These are phyloP conservation scores for Luvunga scandens DNA, from an alignment of 345 rosid genomes.

Conservation along the genomic window DNA sequence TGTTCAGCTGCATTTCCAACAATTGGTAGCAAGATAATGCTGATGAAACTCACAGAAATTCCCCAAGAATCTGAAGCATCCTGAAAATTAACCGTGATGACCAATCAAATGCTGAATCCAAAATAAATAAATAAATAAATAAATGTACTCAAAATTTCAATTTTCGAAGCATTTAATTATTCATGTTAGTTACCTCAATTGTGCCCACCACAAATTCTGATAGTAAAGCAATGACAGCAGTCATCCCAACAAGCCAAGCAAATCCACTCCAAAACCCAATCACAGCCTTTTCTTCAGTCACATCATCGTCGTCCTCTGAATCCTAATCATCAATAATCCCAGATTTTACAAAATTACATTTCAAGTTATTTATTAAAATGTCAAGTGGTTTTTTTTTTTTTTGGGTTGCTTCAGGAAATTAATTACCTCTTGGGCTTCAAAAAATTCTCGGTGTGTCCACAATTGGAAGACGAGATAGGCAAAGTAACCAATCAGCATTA, in stretches of 20 bases:
- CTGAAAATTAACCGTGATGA: slow-evolving; percentile 22
- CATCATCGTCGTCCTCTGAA: slow-evolving; percentile 38
- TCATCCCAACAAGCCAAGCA: slow-evolving; percentile 84
- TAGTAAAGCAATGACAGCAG: slow-evolving; percentile 61
- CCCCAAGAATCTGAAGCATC: slow-evolving; percentile 89
- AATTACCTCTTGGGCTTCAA: slow-evolving; percentile 55
- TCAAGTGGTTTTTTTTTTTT: neutral
- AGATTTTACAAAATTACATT: neutral
- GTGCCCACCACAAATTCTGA: slow-evolving; percentile 83
- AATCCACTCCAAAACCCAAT: slow-evolving; percentile 85
- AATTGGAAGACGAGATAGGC: slow-evolving; percentile 79
- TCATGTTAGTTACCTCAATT: slow-evolving; percentile 41
- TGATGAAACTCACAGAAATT: slow-evolving; percentile 79
- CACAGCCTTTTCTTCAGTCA: slow-evolving; percentile 51
- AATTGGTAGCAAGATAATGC: slow-evolving; percentile 83
- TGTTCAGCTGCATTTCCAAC: slow-evolving; percentile 98
- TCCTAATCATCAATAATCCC: slow-evolving; percentile 33
- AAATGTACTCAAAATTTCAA: neutral
- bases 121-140: neutral
- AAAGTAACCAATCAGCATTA: slow-evolving; percentile 77
- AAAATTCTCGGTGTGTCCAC: slow-evolving; percentile 65
- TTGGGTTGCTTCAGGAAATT: neutral
- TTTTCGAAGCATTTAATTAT: slow-evolving; percentile 20
- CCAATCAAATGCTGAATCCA: neutral
- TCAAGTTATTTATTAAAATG: neutral